These are phyloP conservation scores for Stramenopiles sp. DNA, from an alignment of 352 stramenopile genomes.

Conservation along the genomic window DNA sequence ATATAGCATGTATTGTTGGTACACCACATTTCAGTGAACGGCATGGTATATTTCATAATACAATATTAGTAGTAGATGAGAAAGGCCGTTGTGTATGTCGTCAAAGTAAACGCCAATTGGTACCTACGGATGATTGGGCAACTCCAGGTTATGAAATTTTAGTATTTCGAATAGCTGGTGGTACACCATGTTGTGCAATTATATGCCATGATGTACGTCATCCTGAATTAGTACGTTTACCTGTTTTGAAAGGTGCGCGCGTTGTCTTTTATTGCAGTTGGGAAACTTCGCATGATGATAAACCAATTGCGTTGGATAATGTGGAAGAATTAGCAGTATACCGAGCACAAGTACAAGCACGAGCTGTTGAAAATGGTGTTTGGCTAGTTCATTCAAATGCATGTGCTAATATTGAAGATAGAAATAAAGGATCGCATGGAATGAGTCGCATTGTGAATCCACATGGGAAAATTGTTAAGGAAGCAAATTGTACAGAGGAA, in stretches of 20 bases:
- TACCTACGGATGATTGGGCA: not conserved
- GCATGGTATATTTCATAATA: not conserved
- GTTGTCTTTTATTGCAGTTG: constrained; percentile 5
- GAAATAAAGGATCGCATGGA: not conserved
- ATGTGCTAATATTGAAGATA: not conserved
- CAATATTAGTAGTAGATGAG: not conserved
- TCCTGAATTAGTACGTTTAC: not conserved
- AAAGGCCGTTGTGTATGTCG: not conserved
- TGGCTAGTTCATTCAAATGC: not conserved
- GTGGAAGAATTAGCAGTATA: not conserved
- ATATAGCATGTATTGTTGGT: not conserved
- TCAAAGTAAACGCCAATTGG: not conserved
- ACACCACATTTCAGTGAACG: not conserved
- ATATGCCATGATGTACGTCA: not conserved
- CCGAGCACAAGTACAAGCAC: not conserved
- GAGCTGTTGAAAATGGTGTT: not conserved
- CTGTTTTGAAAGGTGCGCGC: not conserved
- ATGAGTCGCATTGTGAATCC: not conserved
- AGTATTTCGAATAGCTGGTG: not conserved
- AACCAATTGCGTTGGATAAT: not conserved
- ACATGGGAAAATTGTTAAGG: not conserved
- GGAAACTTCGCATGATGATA: not conserved
- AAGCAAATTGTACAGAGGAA: not conserved
- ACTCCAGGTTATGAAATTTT: not conserved
- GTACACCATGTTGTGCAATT: constrained; percentile 1